A percentile compares a stretch with the other conserved stretches of the same genome.
Conservation (phyloP, 2,329 filamentous ascomycete genomes). For the Fusarium longipes region DNA sequence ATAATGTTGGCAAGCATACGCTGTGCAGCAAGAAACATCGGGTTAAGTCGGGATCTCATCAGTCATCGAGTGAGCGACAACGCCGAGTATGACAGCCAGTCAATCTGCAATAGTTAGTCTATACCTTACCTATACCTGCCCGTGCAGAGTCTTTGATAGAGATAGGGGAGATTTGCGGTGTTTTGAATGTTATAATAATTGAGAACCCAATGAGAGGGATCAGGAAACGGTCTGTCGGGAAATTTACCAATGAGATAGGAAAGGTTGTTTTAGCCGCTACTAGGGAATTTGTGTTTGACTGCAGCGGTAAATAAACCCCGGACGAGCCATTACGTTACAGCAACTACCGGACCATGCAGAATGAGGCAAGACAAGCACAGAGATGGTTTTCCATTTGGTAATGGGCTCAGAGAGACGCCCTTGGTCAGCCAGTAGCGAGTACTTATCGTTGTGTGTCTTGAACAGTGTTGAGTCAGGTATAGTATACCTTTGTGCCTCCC, state of each 20-base stretch:
- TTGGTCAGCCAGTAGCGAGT: conserved; percentile 27
- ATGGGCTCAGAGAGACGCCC: conserved; percentile 45
- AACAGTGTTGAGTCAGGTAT: neutral
- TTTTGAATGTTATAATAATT: conserved; percentile 24
- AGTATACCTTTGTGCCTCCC: conserved; percentile 10
- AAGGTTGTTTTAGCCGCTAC: conserved; percentile 44
- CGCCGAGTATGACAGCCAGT: conserved; percentile 8
- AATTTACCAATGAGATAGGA: conserved; percentile 33
- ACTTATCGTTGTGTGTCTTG: neutral
- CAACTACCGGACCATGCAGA: conserved; percentile 48
- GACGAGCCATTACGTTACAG: conserved; percentile 48
- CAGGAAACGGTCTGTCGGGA: conserved; percentile 7
- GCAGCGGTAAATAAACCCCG: conserved; percentile 33
- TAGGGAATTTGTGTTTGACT: conserved; percentile 18
- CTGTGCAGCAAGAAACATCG: conserved; percentile 25
- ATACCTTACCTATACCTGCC: neutral
- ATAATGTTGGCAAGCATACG: conserved; percentile 17
- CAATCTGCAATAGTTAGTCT: neutral
- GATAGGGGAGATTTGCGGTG: conserved; percentile 34
- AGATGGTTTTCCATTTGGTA: conserved; percentile 47
- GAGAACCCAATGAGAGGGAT: conserved; percentile 17
- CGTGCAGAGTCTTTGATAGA: conserved; percentile 29
- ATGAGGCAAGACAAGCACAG: conserved; percentile 45
- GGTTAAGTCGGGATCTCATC: conserved; percentile 31
- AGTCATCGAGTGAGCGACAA: conserved; percentile 4